Evolutionary conservation across 2,329 filamentous ascomycete species (phyloP), one percentile per base, ranked within the genome.

Genomic region (Thielaviopsis euricoi): DNA sequence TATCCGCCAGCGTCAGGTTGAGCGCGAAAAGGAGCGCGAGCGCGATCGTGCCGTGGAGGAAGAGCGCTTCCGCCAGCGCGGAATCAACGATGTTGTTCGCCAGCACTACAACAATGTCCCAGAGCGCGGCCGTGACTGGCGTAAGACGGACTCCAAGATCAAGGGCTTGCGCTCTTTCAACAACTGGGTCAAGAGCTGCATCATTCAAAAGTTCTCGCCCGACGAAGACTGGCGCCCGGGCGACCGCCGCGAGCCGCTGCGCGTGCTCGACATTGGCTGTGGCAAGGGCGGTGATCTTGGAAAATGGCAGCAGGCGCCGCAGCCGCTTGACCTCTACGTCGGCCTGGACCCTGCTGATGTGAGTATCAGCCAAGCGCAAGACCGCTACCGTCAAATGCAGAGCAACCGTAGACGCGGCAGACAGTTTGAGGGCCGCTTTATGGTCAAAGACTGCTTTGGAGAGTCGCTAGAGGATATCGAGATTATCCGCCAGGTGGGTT

Each of bases 181-280:
- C 74, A 98, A 98, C 71, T 98, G 93, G 93, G 81, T 98, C 72
- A 98, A 98, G 76, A 95, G 89, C 67, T 91, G 87, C 54, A 81
- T 97, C 64, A 97, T 98, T 64, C 90, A 97, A 68, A 96, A 95
- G 68, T 97, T 96, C 72, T 89, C 88, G 4, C 86, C 87, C 0
- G 83, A 85, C 62, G 86, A 91, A 68, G 83, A 87, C 61, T 83
- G 84, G 63, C 74, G 79, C 0, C 80, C 83, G 2, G 79, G 79
- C 46, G 80, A 78, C 51, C 68, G 71, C 56, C 77, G 73, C 56
- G 76, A 73, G 26, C 77, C 82, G 58, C 75, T 97, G 52, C 76
- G 91, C 21, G 87, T 98, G 12, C 78, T 98, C 22, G 93, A 98
- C 68, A 84, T 98, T 67, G 93, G 93, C 25, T 98, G 93, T 69